Base-by-base conservation (phyloP, 108 stramenopile species). In the Skeletonema menzelii region DNA sequence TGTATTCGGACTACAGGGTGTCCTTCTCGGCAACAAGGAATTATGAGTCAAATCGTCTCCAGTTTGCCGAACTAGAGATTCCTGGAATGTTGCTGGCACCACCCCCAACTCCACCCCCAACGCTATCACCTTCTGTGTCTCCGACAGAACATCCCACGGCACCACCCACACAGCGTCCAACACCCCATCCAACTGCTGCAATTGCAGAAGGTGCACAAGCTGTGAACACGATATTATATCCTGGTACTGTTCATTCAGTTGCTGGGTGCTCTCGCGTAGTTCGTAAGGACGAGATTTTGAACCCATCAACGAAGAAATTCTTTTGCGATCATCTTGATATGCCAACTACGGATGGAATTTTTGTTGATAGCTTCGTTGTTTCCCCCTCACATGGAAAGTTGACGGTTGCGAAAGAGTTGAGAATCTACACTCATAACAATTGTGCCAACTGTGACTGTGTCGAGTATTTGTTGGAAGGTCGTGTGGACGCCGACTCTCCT, bases 341-440 rank as follows among this genome's bases (percentile, higher is more conserved):
- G 19, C 24, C 26, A 44, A 40, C 19, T 19, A 31, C 2, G 5
- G 27, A 28, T 13, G 38, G 6, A 17, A 69, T 44, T 15, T 62
- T 6, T 67, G 74, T n/a, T 30, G 40, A 20, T 8, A 7, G 49
- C 6, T 53, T 76, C 14, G 61, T 70, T 26, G 5, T 64, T 6
- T 46, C 42, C 35, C 69, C 75, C 3, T 14, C 49, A 27, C 66
- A 27, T 15, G 32, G 27, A 7, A 49, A 35, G 19, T 6, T 63
- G 59, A 28, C 62, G 32, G 69, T 76, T 49, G 69, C 46, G 5
- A 70, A 76, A 65, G 56, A 70, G 19, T 12, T 76, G 20, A 61
- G 75, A 37, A 5, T 76, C 13, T 76, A 76, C 37, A 19, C 75
- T n/a, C 75, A 76, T 17, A 62, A 76, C 19, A 70, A 70, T 37